Base-by-base conservation (phyloP, 495 filamentous ascomycete genomes). In the Glonium stellatum region DNA sequence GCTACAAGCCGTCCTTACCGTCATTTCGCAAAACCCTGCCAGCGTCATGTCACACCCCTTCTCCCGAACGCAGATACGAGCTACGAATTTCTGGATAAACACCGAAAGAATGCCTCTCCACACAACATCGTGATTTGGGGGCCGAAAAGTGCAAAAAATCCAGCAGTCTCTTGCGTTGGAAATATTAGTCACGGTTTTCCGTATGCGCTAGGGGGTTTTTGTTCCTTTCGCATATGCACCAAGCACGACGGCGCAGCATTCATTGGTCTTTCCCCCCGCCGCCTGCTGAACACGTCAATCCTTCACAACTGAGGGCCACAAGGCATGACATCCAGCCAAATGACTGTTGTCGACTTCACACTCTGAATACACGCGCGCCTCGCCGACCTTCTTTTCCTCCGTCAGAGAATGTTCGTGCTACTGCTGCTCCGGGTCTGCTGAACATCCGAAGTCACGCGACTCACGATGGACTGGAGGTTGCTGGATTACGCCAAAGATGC, bases 401-500 rank as follows among this genome's bases (percentile, higher is more conserved):
- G 6, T 47, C 51, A 44, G 44, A 64, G 53, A 41, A 67, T 63
- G 60, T 44, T 57, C 41, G 35, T 48, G 21, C 36, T 50, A 19
- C 39, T 23, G 21, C 58, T 31, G 15, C 47, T 35, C 37, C 46
- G 41, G 13, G 51, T 54, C 60, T 56, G 47, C 47, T 57, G 53
- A 61, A 54, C 35, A 48, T 34, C 13, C 44, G 9, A 58, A 58
- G 54, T 66, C 64, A 62, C 60, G 52, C 58, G 50, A 56, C 51
- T 53, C 56, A 60, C 57, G 18, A 79, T 80, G 76, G 75, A 73
- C 55, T 68, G 65, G 59, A 58, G 53, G 46, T 72, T 84, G 67
- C 69, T 78, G 59, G 69, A 71, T 31, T 72, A 77, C 62, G 80
- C 78, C 66, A 72, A 78, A 61, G 72, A 74, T 48, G 78, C 78